Conservation (phyloP, 2,329 filamentous ascomycete genomes). For the Fusarium dimerum region DNA sequence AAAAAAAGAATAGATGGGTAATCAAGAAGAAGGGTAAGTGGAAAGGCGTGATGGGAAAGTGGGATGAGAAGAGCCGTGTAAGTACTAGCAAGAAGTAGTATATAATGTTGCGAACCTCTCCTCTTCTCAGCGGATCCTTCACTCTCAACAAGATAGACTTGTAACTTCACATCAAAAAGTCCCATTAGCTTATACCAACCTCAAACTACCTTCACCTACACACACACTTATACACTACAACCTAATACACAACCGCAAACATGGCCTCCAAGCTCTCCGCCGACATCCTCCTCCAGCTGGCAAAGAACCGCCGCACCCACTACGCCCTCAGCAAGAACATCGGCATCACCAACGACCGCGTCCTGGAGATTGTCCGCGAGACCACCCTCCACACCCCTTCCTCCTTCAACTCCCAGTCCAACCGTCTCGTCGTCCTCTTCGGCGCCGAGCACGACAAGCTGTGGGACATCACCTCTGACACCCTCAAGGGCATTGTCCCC, state of each 20-base stretch:
- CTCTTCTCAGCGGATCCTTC: too few species aligned
- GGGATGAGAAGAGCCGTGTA: too few species aligned
- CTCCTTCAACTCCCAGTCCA: slow-evolving; percentile 87
- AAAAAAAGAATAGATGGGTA: too few species aligned
- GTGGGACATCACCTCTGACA: slow-evolving; percentile 71
- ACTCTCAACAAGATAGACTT: too few species aligned
- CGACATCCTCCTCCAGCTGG: slow-evolving; percentile 60
- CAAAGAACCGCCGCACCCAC: slow-evolving; percentile 68
- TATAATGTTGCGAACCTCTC: too few species aligned
- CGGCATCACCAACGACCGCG: slow-evolving; percentile 49
- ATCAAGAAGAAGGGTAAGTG: too few species aligned
- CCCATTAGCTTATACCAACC: background rate
- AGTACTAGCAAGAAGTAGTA: too few species aligned
- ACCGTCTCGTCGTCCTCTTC: slow-evolving; percentile 76
- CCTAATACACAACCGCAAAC: slow-evolving; percentile 30
- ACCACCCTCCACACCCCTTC: slow-evolving; percentile 71
- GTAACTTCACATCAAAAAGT: too few species aligned
- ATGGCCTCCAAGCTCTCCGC: slow-evolving; percentile 47
- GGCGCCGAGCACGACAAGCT: slow-evolving; percentile 83
- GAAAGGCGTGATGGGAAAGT: too few species aligned
- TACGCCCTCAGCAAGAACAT: slow-evolving; percentile 69
- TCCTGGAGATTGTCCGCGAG: slow-evolving; percentile 66
- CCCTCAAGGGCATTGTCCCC: slow-evolving; percentile 58
- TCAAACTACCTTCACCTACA: slow-evolving; percentile 5
- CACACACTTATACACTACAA: slow-evolving; percentile 22